Percentiles rank a stretch among this genome's conserved stretches.
phyloP scores from a whole-genome alignment of 225 moss, liverwort and hornwort genomes.

The Lunularia cruciata region DNA sequence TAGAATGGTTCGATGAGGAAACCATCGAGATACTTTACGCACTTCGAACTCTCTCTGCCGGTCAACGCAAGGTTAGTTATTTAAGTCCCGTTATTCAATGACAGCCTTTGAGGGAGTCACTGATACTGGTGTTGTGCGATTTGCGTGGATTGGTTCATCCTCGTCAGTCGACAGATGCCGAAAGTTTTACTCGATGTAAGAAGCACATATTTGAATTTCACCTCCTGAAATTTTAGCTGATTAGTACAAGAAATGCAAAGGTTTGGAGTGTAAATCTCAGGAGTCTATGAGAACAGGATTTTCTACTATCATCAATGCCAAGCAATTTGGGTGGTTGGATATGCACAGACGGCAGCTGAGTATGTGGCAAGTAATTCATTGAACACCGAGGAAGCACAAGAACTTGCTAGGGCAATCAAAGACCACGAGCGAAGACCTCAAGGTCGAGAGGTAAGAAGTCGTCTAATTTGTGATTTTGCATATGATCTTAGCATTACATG shows the following conservation, averaged over 20 bases:
- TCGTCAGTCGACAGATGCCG: too few species aligned
- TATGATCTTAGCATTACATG: too few species aligned
- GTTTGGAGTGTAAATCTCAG: too few species aligned
- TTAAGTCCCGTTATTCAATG: too few species aligned
- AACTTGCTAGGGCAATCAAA: constrained; percentile 81
- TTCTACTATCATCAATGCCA: neutral
- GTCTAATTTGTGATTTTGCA: too few species aligned
- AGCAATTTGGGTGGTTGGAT: neutral
- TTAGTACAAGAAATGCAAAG: too few species aligned
- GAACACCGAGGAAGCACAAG: constrained; percentile 50
- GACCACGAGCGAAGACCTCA: constrained; percentile 75
- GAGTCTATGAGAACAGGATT: neutral
- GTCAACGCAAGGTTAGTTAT: constrained; percentile 61
- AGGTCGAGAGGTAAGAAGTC: constrained; percentile 64
- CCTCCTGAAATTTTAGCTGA: too few species aligned
- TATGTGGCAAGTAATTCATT: constrained; percentile 54
- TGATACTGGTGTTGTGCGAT: too few species aligned
- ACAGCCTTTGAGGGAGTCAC: too few species aligned
- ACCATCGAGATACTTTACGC: constrained; percentile 54
- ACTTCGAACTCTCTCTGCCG: constrained; percentile 69
- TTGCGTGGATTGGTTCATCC: too few species aligned
- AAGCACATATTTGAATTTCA: too few species aligned
- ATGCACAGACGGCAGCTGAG: constrained; percentile 60
- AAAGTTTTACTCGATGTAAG: too few species aligned
- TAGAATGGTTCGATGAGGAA: constrained; percentile 58